Evolutionary conservation across 2,329 filamentous ascomycete species (phyloP).

Genomic region (Podosphaera fusca): DNA sequence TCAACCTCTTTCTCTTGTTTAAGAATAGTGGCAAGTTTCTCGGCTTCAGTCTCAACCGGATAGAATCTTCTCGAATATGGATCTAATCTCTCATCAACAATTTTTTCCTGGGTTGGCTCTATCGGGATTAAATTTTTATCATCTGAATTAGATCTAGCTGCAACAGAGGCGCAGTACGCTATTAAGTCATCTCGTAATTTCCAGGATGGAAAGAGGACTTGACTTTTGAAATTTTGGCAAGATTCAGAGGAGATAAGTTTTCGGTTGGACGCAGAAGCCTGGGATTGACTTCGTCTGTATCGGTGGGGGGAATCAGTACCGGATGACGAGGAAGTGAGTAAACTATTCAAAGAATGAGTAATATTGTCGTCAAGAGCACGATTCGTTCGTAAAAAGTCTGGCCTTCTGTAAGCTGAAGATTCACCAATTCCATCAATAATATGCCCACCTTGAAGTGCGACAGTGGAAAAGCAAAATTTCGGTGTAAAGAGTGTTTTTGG

Average conservation of each 20-base stretch:
- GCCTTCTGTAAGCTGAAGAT: constrained; percentile 1
- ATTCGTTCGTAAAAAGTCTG: constrained; percentile 79
- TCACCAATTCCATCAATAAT: background rate
- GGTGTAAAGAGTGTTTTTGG: constrained; percentile 22
- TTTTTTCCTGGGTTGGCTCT: constrained; percentile 42
- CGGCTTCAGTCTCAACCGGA: constrained; percentile 54
- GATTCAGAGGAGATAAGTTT: constrained; percentile 32
- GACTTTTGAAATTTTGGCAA: constrained; percentile 51
- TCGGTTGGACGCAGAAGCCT: constrained; percentile 21
- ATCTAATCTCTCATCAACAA: constrained; percentile 74
- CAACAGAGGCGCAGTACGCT: constrained; percentile 73
- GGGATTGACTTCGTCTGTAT: constrained; percentile 40
- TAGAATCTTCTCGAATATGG: constrained; percentile 77
- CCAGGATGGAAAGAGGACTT: constrained; percentile 75
- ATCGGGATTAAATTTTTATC: constrained; percentile 45
- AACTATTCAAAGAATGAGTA: constrained; percentile 73
- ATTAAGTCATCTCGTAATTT: constrained; percentile 60
- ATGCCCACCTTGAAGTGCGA: constrained; percentile 37
- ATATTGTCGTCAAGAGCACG: constrained; percentile 86
- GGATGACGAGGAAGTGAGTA: constrained; percentile 47
- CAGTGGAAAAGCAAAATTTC: constrained; percentile 57
- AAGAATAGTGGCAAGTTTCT: constrained; percentile 50
- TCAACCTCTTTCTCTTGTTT: constrained; percentile 58
- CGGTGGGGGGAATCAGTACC: constrained; percentile 60
- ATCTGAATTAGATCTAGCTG: constrained; percentile 65